These are phyloP conservation scores for Russula sp. DNA, from an alignment of 768 basidiomycete species.

Conservation along the genomic window DNA sequence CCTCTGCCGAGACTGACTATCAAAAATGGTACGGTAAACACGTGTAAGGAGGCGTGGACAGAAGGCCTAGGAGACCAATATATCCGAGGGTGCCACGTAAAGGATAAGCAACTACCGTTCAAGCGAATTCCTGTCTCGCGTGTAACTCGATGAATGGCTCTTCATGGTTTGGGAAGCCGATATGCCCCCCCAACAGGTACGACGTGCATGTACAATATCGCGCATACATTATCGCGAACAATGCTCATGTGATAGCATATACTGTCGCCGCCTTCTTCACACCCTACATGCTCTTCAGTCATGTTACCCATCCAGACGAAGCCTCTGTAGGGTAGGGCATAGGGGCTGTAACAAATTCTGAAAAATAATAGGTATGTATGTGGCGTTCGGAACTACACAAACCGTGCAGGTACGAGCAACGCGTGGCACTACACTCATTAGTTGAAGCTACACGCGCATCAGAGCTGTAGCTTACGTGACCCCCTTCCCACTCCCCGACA, in stretches of 20 bases:
- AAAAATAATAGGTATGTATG: not conserved
- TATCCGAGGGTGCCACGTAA: not conserved
- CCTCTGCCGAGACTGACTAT: not conserved
- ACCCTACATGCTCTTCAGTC: slow-evolving; percentile 2
- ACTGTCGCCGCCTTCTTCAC: not conserved
- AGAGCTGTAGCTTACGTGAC: slow-evolving; percentile 6
- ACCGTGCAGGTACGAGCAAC: not conserved
- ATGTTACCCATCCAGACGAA: not conserved
- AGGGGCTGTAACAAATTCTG: slow-evolving; percentile 6
- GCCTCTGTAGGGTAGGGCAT: slow-evolving; percentile 8
- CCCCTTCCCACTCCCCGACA: not conserved
- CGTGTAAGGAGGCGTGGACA: not conserved
- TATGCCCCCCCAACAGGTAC: not conserved
- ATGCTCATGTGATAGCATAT: not conserved
- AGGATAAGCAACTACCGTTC: not conserved
- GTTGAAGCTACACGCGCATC: slow-evolving; percentile 10
- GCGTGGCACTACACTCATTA: not conserved
- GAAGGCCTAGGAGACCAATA: not conserved
- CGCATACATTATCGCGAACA: not conserved
- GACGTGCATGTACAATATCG: not conserved
- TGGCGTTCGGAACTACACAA: slow-evolving; percentile 17
- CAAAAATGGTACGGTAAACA: not conserved
- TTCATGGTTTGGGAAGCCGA: not conserved
- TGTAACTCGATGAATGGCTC: not conserved
- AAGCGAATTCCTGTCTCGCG: not conserved